Evolutionary conservation across 2,329 filamentous ascomycete species (phyloP), one percentile per base, ranked within the genome.

Genomic region (Herpotrichia juniperi): DNA sequence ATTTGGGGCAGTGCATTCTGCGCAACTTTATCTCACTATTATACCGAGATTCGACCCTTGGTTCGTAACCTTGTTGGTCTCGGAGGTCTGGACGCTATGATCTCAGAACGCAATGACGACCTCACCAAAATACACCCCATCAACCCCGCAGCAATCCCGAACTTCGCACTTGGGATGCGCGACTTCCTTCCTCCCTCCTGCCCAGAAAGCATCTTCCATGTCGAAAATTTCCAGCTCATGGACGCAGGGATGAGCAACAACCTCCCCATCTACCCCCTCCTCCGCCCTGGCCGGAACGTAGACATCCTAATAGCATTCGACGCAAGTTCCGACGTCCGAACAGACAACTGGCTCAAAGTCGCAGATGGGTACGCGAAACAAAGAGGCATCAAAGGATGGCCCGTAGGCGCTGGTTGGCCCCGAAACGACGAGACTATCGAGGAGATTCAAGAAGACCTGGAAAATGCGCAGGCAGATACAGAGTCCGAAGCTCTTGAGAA

Each of bases 201-300:
- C n/a, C 92, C 94, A 0, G 84, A 87, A 26, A 91, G 85, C 51
- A 84, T 96, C 32, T 87, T 90, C 63, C 79, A 84, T 16, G 82
- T 81, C 12, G 81, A 87, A 39, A 88, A 96, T 69, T 69, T 81
- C 31, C 75, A 80, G 49, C 73, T 81, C 14, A 97, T 97, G 93
- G 94, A 99, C 72, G 93, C 94, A 1, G 94, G 94, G 45, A 99
- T 99, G 94, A 96, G 90, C 59, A 97, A 99, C 71, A 99, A 99
- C 67, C 80, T 99, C 8, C 94, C 94, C 1, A 93, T 97, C 35
- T 99, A 99, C 70, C 94, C 94, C 0, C 82, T 97, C 3, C 85
- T 99, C 16, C 87, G 94, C 10, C 91, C 91, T 0, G 93, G 93
- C 2, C 84, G 94, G 30, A 84, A 96, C 50, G 88, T 99, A 5